Conservation (phyloP, 257 asterid genomes). For the Solanum chaucha region DNA sequence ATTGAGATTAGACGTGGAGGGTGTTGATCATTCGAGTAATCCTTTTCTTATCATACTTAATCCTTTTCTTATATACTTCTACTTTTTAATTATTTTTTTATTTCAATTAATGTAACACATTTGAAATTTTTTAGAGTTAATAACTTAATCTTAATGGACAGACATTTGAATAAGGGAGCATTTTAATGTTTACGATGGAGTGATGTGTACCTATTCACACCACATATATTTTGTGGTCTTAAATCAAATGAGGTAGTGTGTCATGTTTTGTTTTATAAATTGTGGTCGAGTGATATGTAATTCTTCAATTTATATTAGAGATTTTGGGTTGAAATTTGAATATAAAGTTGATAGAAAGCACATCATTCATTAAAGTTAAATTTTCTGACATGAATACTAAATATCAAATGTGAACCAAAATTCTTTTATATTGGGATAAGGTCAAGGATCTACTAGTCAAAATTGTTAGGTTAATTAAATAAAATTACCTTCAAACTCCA, state of each 20-base stretch:
- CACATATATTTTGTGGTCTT: background rate
- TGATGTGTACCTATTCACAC: background rate
- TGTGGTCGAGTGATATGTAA: background rate
- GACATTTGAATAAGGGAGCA: background rate
- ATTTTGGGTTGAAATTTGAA: background rate
- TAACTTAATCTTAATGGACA: background rate
- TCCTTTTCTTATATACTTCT: background rate
- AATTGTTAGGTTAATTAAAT: background rate
- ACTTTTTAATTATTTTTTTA: too few species aligned
- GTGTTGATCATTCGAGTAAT: background rate
- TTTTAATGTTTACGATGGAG: background rate
- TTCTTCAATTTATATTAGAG: background rate
- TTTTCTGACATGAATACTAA: rapidly evolving
- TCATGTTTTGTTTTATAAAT: background rate
- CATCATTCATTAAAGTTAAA: background rate
- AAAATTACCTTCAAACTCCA: background rate
- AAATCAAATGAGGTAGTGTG: background rate
- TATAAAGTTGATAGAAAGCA: background rate
- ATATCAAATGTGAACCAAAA: background rate
- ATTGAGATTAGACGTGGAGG: too few species aligned
- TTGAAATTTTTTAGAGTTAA: background rate
- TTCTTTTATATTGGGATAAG: background rate
- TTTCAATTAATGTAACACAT: background rate
- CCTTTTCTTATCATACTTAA: too few species aligned
- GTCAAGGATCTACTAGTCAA: background rate